Evolutionary conservation across 2,329 filamentous ascomycete species (phyloP).

Genomic region (Pseudogymnoascus sp.): DNA sequence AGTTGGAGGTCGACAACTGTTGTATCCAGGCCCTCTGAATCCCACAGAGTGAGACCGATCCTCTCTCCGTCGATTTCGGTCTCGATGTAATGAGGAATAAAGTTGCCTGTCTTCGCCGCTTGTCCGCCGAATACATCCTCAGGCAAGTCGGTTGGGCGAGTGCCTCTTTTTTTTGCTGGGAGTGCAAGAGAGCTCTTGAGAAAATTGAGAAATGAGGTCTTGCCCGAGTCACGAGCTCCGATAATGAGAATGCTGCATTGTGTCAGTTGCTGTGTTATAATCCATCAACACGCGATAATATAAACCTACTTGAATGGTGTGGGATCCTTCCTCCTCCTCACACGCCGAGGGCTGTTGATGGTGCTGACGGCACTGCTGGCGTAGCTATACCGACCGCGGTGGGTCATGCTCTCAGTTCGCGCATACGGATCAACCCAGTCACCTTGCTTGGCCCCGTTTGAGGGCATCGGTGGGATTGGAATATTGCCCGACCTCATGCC

Average conservation of each 20-base stretch:
- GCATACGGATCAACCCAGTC: conserved; percentile 67
- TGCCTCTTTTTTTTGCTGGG: conserved; percentile 63
- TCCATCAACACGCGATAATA: background rate
- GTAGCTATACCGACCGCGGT: conserved; percentile 93
- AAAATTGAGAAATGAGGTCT: conserved; percentile 95
- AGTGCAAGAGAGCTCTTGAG: conserved; percentile 77
- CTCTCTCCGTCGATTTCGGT: conserved; percentile 90
- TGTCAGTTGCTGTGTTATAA: conserved; percentile 19
- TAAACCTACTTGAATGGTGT: conserved; percentile 90
- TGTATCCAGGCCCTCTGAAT: conserved; percentile 90
- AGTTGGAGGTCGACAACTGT: conserved; percentile 91
- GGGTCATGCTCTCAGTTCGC: conserved; percentile 87
- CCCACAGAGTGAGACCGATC: conserved; percentile 89
- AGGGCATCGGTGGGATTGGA: conserved; percentile 50
- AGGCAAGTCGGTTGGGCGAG: conserved; percentile 28
- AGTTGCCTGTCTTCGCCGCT: conserved; percentile 46
- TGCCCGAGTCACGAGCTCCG: conserved; percentile 78
- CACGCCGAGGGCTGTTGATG: conserved; percentile 83
- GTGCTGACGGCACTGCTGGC: conserved; percentile 85
- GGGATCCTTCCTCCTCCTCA: conserved; percentile 91
- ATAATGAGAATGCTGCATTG: conserved; percentile 71
- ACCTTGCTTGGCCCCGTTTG: conserved; percentile 28
- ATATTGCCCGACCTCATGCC: conserved; percentile 30
- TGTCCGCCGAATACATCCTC: conserved; percentile 46
- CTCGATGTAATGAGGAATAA: conserved; percentile 83